These are phyloP conservation scores for Diaporthe australafricana DNA, from an alignment of 2,329 filamentous ascomycete species.

Conservation along the genomic window DNA sequence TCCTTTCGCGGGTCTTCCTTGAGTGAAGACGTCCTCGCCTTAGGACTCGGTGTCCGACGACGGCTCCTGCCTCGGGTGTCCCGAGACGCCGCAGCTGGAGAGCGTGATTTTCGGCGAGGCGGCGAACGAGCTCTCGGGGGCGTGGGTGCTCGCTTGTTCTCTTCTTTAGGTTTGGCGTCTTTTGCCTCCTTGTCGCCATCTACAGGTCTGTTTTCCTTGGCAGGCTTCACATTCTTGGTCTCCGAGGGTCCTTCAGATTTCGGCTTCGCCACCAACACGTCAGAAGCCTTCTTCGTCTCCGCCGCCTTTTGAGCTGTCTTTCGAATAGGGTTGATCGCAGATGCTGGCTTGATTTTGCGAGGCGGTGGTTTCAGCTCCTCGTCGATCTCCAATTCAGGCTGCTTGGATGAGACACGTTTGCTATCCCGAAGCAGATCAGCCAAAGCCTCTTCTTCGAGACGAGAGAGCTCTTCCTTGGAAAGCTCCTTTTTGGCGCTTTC, in stretches of 20 bases:
- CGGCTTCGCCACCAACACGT: slow-evolving; percentile 39
- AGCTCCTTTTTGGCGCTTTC: slow-evolving; percentile 65
- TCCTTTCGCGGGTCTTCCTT: slow-evolving; percentile 32
- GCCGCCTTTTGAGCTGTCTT: slow-evolving; percentile 57
- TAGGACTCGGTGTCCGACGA: slow-evolving; percentile 34
- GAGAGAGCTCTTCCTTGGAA: slow-evolving; percentile 68
- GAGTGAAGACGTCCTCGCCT: slow-evolving; percentile 18
- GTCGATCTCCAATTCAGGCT: slow-evolving; percentile 68
- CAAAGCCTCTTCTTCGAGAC: slow-evolving; percentile 68
- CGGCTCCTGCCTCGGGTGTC: slow-evolving; percentile 40
- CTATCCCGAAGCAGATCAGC: slow-evolving; percentile 71
- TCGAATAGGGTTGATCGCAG: slow-evolving; percentile 69
- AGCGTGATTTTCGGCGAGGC: slow-evolving; percentile 39
- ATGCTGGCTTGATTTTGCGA: slow-evolving; percentile 62
- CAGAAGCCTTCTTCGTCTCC: slow-evolving; percentile 54
- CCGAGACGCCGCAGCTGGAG: slow-evolving; percentile 45
- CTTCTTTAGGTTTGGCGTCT: slow-evolving; percentile 40
- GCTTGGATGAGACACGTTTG: slow-evolving; percentile 59
- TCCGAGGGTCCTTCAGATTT: slow-evolving; percentile 42
- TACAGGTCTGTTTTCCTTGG: slow-evolving; percentile 41
- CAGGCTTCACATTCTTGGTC: slow-evolving; percentile 42
- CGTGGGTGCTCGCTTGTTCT: slow-evolving; percentile 33
- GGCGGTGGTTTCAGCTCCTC: slow-evolving; percentile 67
- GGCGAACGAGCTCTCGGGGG: slow-evolving; percentile 29
- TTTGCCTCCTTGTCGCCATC: slow-evolving; percentile 39